A percentile compares a stretch with the other conserved stretches of the same genome.
Conservation (phyloP, 2,329 filamentous ascomycete species). For the Beauveria australis region DNA sequence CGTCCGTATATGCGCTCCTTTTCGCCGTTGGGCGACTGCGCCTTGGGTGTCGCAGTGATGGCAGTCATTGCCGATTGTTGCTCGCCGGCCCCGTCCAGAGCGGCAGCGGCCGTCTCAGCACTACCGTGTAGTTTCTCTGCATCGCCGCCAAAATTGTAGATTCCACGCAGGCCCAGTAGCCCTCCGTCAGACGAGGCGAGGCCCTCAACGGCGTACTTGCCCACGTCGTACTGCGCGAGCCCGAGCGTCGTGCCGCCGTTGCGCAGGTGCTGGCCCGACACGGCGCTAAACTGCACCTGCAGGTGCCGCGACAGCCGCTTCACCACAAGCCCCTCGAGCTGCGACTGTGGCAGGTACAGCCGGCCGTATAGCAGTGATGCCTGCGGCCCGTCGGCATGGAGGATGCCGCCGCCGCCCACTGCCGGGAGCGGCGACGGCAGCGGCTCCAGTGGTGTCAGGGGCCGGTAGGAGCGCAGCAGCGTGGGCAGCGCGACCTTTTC, state of each 20-base stretch:
- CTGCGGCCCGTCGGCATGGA: conserved; percentile 15
- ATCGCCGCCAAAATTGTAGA: conserved; percentile 90
- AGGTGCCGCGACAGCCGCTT: conserved; percentile 68
- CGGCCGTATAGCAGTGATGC: conserved; percentile 66
- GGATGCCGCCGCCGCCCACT: neutral
- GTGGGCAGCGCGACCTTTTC: conserved; percentile 67
- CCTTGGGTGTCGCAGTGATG: neutral
- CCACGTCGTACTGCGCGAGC: conserved; percentile 71
- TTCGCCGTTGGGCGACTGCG: conserved; percentile 21
- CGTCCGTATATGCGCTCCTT: conserved; percentile 64
- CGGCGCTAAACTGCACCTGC: conserved; percentile 72
- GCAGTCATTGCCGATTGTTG: neutral
- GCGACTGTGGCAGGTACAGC: conserved; percentile 74
- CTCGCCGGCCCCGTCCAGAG: neutral
- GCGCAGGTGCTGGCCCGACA: conserved; percentile 61
- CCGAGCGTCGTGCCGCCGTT: conserved; percentile 71
- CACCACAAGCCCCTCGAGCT: conserved; percentile 78
- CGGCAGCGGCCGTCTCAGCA: neutral
- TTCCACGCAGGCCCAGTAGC: conserved; percentile 73
- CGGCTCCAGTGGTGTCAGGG: conserved; percentile 55
- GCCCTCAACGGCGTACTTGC: conserved; percentile 82
- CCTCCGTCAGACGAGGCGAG: conserved; percentile 89
- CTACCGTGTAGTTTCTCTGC: conserved; percentile 25
- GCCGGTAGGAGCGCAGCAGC: conserved; percentile 74
- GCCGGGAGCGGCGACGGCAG: neutral